Conservation (phyloP, 202 grass and related monocot species). For the Musa balbisiana region DNA sequence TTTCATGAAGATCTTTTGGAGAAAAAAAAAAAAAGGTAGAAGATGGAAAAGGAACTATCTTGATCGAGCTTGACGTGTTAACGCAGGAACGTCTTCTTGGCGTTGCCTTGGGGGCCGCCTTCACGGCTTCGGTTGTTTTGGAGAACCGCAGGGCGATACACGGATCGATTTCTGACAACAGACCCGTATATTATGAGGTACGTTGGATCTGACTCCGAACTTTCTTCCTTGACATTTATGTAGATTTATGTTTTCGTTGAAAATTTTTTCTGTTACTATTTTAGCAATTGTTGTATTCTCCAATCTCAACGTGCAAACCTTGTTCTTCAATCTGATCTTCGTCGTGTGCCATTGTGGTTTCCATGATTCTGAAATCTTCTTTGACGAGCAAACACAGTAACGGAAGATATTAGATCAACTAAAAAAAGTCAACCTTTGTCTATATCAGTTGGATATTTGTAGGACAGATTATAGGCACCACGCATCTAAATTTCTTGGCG, state of each 20-base stretch:
- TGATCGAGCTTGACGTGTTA: neutral
- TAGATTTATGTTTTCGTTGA: neutral
- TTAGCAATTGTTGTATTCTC: neutral
- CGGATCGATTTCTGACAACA: neutral
- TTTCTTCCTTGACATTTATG: neutral
- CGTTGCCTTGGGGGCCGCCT: constrained; percentile 29
- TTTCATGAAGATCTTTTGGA: too few relatives aligned
- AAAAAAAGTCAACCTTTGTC: too few relatives aligned
- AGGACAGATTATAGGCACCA: too few relatives aligned
- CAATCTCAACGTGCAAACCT: neutral
- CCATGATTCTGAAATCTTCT: neutral
- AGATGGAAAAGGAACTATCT: neutral
- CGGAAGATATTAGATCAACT: neutral
- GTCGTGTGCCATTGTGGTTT: neutral
- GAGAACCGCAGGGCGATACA: constrained; percentile 30
- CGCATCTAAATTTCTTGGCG: too few relatives aligned
- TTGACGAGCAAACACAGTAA: neutral
- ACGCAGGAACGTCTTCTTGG: constrained; percentile 42
- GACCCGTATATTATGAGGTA: constrained; percentile 27
- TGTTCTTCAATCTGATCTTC: neutral
- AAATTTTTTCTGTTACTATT: neutral
- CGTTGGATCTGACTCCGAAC: neutral
- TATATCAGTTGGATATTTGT: too few relatives aligned
- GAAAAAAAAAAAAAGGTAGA: too few relatives aligned
- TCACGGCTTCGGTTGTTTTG: constrained; percentile 27